phyloP scores from a whole-genome alignment of 768 basidiomycete genomes.

The Rhodotorula taiwanensis region DNA sequence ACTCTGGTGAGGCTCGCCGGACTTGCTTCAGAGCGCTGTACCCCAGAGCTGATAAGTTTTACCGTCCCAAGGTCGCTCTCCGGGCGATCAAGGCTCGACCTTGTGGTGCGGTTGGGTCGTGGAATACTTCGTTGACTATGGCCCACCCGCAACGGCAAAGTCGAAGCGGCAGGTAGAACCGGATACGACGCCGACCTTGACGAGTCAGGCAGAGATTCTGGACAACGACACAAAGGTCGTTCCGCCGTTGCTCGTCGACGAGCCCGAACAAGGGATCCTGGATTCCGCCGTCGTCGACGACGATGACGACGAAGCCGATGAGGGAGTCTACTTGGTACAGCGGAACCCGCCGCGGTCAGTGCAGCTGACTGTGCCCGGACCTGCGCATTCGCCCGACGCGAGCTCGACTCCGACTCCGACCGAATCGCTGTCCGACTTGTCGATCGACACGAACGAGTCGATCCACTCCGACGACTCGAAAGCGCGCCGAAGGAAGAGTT shows the following conservation, averaged over 20 bases:
- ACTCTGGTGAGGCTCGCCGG: constrained; percentile 43
- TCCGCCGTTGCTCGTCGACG: constrained; percentile 3
- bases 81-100: constrained; percentile 45
- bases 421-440: too few relatives aligned
- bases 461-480: neutral
- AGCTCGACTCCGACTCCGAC: too few relatives aligned
- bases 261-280: constrained; percentile 1
- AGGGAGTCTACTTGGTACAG: too few relatives aligned
- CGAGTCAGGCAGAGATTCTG: neutral
- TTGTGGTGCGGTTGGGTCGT: constrained; percentile 50
- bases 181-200: constrained; percentile 12
- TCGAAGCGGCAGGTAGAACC: too few relatives aligned
- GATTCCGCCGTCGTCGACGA: neutral
- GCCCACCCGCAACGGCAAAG: too few relatives aligned
- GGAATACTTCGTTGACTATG: constrained; percentile 43
- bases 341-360: too few relatives aligned
- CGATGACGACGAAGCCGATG: neutral
- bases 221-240: too few relatives aligned
- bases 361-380: too few relatives aligned
- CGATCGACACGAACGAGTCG: too few relatives aligned
- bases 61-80: constrained; percentile 43
- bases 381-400: neutral
- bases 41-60: too few relatives aligned
- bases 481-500: neutral
- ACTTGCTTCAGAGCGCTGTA: too few relatives aligned